Conservation (phyloP, 106 monocot genomes). For the Dendrobium chrysotoxum region DNA sequence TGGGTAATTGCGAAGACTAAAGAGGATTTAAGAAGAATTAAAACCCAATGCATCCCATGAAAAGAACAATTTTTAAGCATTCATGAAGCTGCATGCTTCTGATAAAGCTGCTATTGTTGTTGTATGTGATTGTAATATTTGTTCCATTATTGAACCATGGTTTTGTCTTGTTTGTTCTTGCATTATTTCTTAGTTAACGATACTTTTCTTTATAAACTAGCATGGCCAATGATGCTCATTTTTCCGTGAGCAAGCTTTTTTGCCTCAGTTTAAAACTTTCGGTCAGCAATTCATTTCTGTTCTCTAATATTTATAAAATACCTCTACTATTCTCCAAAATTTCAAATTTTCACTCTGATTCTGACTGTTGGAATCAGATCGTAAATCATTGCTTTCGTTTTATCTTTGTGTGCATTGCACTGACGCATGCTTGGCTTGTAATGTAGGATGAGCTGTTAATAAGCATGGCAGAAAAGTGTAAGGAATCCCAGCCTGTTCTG, state of each 20-base stretch:
- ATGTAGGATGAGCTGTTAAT: slow-evolving; percentile 54
- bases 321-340: neutral
- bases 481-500: slow-evolving; percentile 42
- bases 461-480: slow-evolving; percentile 53
- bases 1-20: too few species aligned
- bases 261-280: neutral
- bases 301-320: neutral
- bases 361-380: neutral
- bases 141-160: neutral
- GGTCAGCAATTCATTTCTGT: neutral
- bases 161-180: neutral
- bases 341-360: neutral
- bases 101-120: too few species aligned
- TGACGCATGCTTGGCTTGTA: neutral
- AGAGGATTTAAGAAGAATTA: neutral
- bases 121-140: neutral
- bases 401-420: neutral
- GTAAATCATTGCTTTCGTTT: neutral
- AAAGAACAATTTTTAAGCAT: neutral
- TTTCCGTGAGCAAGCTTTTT: neutral
- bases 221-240: neutral
- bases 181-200: neutral
- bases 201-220: neutral
- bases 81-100: neutral
- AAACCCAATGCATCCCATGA: neutral